Evolutionary conservation across 495 filamentous ascomycete species (phyloP), one percentile per base, ranked within the genome.

Genomic region (Penicillium riverlandense): DNA sequence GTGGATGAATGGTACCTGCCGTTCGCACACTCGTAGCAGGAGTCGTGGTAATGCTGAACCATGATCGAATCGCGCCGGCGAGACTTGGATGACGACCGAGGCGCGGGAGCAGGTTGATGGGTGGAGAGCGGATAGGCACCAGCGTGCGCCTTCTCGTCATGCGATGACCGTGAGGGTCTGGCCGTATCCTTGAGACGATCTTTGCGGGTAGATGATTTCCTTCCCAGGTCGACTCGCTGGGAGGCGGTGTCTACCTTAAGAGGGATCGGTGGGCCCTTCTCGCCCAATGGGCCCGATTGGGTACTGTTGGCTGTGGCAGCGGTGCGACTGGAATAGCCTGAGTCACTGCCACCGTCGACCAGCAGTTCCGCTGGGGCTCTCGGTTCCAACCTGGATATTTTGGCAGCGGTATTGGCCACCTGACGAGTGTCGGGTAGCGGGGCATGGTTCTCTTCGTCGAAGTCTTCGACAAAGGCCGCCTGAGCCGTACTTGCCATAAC

Each of bases 271-370:
- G 51, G 52, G 31, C 56, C 71, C 51, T 63, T 67, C 49, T 62
- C 63, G 59, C 66, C 72, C 48, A 64, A 68, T 45, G 70, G 65
- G 29, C 61, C 70, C 48, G 77, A 77, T 66, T 76, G 70, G 64
- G 73, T 70, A 61, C 71, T 76, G 57, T 66, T 68, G 48, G 63
- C 65, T 27, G 78, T 78, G 52, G 76, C 75, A 46, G 69, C 66
- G 48, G 75, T 82, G 61, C 74, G 79, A 70, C 72, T 81, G 48
- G 78, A 83, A 69, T 82, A 82, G 43, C 78, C 80, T 35, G 78
- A 82, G 61, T 84, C 80, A 62, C 76, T 81, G 43, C 67, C 68
- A 50, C 65, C 63, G 58, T 80, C 78, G 38, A 63, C 54, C 43
- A 63, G 60, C 49, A 55, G 57, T 45, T 58, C 57, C 3, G 22